phyloP scores from a whole-genome alignment of 2,329 filamentous ascomycete species.

The Pleomassaria siparia region DNA sequence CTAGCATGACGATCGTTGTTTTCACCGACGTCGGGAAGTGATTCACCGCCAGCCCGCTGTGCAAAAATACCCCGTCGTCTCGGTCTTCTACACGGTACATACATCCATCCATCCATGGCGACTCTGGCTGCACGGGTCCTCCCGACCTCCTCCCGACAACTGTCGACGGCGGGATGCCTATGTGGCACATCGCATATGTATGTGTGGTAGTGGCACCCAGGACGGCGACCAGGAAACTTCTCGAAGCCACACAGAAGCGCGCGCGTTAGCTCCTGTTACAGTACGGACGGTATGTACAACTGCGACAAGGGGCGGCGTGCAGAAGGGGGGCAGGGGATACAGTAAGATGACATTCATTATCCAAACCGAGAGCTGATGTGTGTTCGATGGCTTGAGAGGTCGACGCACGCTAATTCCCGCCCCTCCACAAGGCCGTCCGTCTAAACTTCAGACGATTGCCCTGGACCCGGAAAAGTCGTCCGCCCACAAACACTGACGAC shows the following conservation, averaged over 20 bases:
- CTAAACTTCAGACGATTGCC: slow-evolving; percentile 1
- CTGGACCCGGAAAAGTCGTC: neutral
- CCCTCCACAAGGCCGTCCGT: slow-evolving; percentile 3
- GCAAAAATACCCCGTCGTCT: too few relatives aligned
- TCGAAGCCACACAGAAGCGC: slow-evolving; percentile 13
- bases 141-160: slow-evolving; percentile 3
- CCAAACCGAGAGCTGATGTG: slow-evolving; percentile 13
- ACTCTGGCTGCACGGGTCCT: neutral
- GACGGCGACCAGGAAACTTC: slow-evolving; percentile 12
- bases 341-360: slow-evolving; percentile 17
- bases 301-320: slow-evolving; percentile 8
- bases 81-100: neutral
- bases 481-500: neutral
- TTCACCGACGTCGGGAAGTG: neutral
- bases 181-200: slow-evolving; percentile 1
- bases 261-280: slow-evolving; percentile 6
- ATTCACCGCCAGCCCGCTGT: neutral
- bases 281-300: too few relatives aligned
- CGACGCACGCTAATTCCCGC: slow-evolving; percentile 14
- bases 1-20: slow-evolving; percentile 22
- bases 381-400: slow-evolving; percentile 1
- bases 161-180: neutral
- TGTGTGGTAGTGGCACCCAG: too few relatives aligned
- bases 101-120: neutral
- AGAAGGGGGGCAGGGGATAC: slow-evolving; percentile 13